These are phyloP conservation scores for Podosphaera aphanis DNA, from an alignment of 2,329 filamentous ascomycete genomes.

Conservation along the genomic window DNA sequence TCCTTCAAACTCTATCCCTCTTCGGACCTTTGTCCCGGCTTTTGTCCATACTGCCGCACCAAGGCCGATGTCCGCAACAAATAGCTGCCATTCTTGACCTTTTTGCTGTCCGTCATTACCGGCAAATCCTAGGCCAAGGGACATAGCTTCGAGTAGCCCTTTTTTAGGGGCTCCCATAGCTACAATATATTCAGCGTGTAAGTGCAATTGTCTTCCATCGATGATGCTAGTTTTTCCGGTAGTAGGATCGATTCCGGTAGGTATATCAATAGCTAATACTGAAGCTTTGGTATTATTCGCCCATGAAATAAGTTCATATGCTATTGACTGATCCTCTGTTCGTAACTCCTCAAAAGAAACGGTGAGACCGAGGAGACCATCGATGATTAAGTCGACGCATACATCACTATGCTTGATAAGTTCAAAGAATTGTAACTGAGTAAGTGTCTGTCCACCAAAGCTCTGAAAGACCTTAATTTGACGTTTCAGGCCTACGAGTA, in stretches of 20 bases:
- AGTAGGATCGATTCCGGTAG: slow-evolving; percentile 65
- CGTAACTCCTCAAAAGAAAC: slow-evolving; percentile 74
- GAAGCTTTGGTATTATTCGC: slow-evolving; percentile 68
- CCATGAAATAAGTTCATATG: slow-evolving; percentile 83
- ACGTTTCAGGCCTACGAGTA: slow-evolving; percentile 56
- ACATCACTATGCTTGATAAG: slow-evolving; percentile 33
- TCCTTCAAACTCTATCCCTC: slow-evolving; percentile 71
- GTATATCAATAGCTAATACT: slow-evolving; percentile 72
- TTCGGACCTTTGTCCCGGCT: slow-evolving; percentile 55
- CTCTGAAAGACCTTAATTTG: slow-evolving; percentile 69
- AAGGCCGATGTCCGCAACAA: slow-evolving; percentile 70
- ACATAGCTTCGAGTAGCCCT: slow-evolving; percentile 55
- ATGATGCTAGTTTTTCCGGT: slow-evolving; percentile 41
- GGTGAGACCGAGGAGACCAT: slow-evolving; percentile 69
- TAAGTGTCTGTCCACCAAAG: slow-evolving; percentile 51
- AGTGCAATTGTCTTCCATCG: slow-evolving; percentile 57
- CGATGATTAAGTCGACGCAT: slow-evolving; percentile 59
- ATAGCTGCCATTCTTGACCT: slow-evolving; percentile 43
- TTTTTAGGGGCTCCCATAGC: slow-evolving; percentile 70
- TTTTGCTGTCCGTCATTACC: slow-evolving; percentile 3
- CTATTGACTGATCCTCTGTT: slow-evolving; percentile 57
- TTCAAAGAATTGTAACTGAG: slow-evolving; percentile 37
- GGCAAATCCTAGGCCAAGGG: slow-evolving; percentile 4
- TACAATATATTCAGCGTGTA: slow-evolving; percentile 63
- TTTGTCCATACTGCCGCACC: slow-evolving; percentile 66